These are phyloP conservation scores for Houttuynia cordata DNA, from an alignment of 164 flowering plant genomes.

Conservation along the genomic window DNA sequence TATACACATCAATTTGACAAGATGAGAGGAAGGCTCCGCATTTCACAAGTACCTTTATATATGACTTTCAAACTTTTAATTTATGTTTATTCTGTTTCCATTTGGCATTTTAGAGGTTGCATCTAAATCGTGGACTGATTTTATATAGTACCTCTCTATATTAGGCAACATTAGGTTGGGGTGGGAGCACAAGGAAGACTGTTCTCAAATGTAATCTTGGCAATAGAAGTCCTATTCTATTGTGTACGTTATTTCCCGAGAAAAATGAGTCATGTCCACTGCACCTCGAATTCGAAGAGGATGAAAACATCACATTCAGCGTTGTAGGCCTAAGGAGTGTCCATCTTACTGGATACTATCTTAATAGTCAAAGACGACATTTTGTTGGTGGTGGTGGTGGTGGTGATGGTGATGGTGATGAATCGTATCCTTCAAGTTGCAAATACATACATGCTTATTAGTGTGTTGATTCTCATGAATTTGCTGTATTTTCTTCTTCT, in stretches of 20 bases:
- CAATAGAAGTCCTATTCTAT: conserved; percentile 41
- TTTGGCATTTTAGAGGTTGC: too few species aligned
- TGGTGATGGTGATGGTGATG: conserved; percentile 34
- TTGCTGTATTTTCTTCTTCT: too few species aligned
- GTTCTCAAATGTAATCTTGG: conserved; percentile 59
- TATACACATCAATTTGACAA: conserved; percentile 28
- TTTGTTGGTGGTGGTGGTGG: too few species aligned
- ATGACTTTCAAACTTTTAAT: neutral
- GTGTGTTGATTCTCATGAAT: too few species aligned
- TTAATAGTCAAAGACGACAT: conserved; percentile 11
- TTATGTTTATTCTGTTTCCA: neutral
- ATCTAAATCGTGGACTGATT: neutral
- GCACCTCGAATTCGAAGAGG: conserved; percentile 70
- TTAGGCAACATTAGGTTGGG: conserved; percentile 77
- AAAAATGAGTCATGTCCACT: conserved; percentile 40
- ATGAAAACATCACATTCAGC: conserved; percentile 52
- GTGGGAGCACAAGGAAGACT: conserved; percentile 31
- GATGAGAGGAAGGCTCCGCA: conserved; percentile 41
- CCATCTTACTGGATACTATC: conserved; percentile 71
- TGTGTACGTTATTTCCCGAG: conserved; percentile 65
- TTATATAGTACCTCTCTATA: neutral
- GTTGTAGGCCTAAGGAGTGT: conserved; percentile 61
- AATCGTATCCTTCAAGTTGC: conserved; percentile 39
- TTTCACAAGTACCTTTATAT: conserved; percentile 62
- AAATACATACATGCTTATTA: neutral